Evolutionary conservation across 164 flowering plant genomes (phyloP).

Genomic region (Macadamia tetraphylla): DNA sequence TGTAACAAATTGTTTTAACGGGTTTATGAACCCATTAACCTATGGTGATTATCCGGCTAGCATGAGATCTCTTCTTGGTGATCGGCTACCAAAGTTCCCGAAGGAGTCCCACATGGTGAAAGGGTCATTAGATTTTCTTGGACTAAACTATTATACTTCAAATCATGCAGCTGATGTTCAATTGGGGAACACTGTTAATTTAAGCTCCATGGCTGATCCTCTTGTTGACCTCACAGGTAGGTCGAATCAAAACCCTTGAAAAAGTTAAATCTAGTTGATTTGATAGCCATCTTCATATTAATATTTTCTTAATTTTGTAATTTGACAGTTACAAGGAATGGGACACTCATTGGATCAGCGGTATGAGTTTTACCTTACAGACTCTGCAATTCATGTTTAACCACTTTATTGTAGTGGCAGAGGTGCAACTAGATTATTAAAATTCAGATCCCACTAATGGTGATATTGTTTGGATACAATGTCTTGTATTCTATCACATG

Average conservation of each 20-base stretch:
- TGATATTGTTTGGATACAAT: too few relatives aligned
- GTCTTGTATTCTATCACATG: too few relatives aligned
- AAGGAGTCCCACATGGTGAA: constrained; percentile 28
- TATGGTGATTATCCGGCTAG: constrained; percentile 33
- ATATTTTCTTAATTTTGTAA: too few relatives aligned
- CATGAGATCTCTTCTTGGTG: constrained; percentile 20
- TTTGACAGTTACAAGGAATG: constrained; percentile 14
- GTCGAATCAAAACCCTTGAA: too few relatives aligned
- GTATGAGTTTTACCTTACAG: not conserved
- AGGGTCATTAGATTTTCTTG: constrained; percentile 36
- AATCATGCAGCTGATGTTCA: constrained; percentile 24
- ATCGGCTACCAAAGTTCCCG: constrained; percentile 41
- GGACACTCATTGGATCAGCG: constrained; percentile 15
- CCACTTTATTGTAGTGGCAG: too few relatives aligned
- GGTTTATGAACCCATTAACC: constrained; percentile 37
- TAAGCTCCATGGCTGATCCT: constrained; percentile 19
- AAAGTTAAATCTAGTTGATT: too few relatives aligned
- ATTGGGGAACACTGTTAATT: not conserved
- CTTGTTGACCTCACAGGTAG: constrained; percentile 19
- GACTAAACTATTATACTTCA: constrained; percentile 39
- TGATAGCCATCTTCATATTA: too few relatives aligned
- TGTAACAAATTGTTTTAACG: too few relatives aligned
- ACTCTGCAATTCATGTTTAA: too few relatives aligned
- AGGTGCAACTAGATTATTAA: too few relatives aligned
- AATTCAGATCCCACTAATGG: too few relatives aligned